Base-by-base conservation (phyloP, 257 asterid genomes). In the Fraxinus pennsylvanica region DNA sequence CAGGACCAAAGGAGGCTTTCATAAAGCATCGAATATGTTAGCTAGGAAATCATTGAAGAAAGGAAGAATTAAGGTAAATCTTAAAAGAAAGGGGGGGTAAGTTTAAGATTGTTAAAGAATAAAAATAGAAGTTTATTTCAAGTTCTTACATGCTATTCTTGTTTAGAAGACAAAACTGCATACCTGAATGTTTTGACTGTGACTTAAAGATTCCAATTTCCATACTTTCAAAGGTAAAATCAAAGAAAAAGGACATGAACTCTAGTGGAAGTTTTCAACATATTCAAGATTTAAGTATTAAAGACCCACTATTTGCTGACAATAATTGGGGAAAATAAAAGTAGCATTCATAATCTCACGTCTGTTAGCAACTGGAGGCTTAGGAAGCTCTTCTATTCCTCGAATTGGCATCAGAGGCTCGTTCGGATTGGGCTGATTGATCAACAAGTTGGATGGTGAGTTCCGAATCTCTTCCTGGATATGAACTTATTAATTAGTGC, bases 321-420 rank as follows among this genome's bases (percentile, higher is more conserved):
- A 19, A 14, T 29, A 75, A 61, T 9, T 63, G 15, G 22, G 54
- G 73, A 41, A 38, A 57, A 47, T 8, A 72, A 47, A 19, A 43
- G 29, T 32, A 29, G 4, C 27, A 15, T 30, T 3, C 17, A 61
- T 17, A 54, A 72, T 79, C 97, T 85, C 78, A 96, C 99, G 98
- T 92, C 98, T 84, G 87, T 92, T 96, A 63, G 96, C 97, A 4
- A 71, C 97, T 15, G 96, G 98, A 77, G 96, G 94, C 87, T 90
- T 96, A 2, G 99, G 98, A 52, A 96, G 97, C 71, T 96, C 99
- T 72, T 93, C 96, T 66, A 93, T 86, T 79, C 94, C 97, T 27
- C 96, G 91, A 76, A 90, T 54, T 4, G 94, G 94, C 92, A 91
- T 87, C 61, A 88, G 47, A 14, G 88, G 50, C 59, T 96, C 99